Evolutionary conservation across 345 rosid genomes (phyloP).

Genomic region (Bruguiera sexangula): DNA sequence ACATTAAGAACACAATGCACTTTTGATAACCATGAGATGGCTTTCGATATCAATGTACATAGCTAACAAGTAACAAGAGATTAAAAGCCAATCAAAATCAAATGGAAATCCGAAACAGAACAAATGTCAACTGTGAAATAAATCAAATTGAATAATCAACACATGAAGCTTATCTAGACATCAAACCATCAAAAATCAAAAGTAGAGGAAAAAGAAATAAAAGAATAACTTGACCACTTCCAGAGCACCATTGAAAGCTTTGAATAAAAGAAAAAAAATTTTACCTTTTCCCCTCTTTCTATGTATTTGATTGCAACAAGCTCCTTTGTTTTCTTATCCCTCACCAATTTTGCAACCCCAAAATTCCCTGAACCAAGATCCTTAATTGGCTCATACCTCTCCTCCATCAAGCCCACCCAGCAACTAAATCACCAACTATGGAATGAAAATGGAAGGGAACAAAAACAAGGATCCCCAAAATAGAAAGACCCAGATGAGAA

Average conservation of each 20-base stretch:
- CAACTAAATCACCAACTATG: not conserved
- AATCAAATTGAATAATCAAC: not conserved
- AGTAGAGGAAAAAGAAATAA: not conserved
- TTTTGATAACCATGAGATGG: too few species aligned
- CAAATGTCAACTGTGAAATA: not conserved
- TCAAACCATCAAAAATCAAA: not conserved
- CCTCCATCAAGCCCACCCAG: conserved; percentile 19
- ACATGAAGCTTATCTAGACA: not conserved
- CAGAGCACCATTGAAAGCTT: not conserved
- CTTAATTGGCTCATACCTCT: conserved; percentile 66
- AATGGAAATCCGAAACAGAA: too few species aligned
- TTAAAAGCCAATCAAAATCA: too few species aligned
- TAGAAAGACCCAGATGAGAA: not conserved
- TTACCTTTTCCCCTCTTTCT: conserved; percentile 90
- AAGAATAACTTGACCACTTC: not conserved
- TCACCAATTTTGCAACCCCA: conserved; percentile 82
- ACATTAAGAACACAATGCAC: too few species aligned
- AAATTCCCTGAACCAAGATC: conserved; percentile 88
- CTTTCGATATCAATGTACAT: too few species aligned
- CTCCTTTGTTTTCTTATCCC: conserved; percentile 74
- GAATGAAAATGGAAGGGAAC: not conserved
- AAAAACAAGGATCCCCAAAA: not conserved
- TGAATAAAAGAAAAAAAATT: not conserved
- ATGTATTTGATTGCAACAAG: conserved; percentile 93
- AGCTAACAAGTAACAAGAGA: too few species aligned